A percentile compares a stretch with the other conserved stretches of the same genome.
These are phyloP conservation scores for Pistacia integerrima DNA, from an alignment of 345 rosid genomes.

Conservation along the genomic window DNA sequence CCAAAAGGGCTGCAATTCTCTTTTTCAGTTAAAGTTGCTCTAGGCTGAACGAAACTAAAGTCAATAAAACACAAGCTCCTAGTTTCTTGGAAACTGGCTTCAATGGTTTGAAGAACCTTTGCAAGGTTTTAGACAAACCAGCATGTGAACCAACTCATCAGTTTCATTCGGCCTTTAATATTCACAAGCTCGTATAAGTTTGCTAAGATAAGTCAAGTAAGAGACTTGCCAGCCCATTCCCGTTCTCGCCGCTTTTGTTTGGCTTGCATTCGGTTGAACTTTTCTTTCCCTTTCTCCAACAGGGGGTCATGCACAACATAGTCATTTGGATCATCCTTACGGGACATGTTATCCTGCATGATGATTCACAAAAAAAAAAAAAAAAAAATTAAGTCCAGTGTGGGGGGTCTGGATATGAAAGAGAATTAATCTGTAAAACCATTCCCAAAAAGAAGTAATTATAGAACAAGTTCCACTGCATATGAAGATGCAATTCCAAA, in stretches of 20 bases:
- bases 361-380: slow-evolving; percentile 3
- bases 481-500: neutral
- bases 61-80: neutral
- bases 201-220: slow-evolving; percentile 44
- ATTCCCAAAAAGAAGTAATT: neutral
- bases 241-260: slow-evolving; percentile 77
- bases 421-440: neutral
- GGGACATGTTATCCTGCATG: slow-evolving; percentile 75
- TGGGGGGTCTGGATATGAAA: neutral
- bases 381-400: neutral
- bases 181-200: slow-evolving; percentile 1
- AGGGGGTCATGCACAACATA: slow-evolving; percentile 92
- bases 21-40: neutral
- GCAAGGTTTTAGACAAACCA: neutral
- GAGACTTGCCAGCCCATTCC: slow-evolving; percentile 97
- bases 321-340: slow-evolving; percentile 80
- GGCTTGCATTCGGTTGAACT: slow-evolving; percentile 90
- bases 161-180: slow-evolving; percentile 10
- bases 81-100: neutral
- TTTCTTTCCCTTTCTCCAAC: slow-evolving; percentile 93
- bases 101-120: neutral
- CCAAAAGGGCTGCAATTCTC: neutral
- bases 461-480: neutral
- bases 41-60: neutral
- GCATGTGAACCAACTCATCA: slow-evolving; percentile 2